Conservation (phyloP, 2,329 filamentous ascomycete genomes). For the Colletotrichum eleusines region DNA sequence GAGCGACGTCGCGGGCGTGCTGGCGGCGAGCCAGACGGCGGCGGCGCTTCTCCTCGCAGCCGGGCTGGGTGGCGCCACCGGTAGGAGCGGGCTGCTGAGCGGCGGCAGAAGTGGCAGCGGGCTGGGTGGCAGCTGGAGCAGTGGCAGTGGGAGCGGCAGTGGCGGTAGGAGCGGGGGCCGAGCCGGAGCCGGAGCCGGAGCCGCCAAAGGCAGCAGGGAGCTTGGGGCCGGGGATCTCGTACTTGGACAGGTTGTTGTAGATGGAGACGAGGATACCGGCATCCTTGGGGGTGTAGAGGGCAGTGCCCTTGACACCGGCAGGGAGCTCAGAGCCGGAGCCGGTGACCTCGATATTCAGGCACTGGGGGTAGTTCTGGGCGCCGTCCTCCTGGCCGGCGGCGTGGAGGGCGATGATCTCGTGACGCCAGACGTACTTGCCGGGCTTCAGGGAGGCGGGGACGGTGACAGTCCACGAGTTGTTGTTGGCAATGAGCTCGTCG, state of each 20-base stretch:
- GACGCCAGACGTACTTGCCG: constrained; percentile 67
- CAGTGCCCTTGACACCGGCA: constrained; percentile 50
- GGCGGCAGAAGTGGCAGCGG: background rate
- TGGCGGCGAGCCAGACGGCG: constrained; percentile 41
- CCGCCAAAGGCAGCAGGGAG: constrained; percentile 23
- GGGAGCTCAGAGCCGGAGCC: constrained; percentile 52
- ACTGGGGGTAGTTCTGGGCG: constrained; percentile 66
- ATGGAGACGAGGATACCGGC: constrained; percentile 53
- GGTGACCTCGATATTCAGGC: constrained; percentile 61
- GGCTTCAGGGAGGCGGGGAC: constrained; percentile 61
- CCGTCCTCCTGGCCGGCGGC: constrained; percentile 54
- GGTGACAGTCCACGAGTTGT: constrained; percentile 59
- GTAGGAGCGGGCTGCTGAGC: constrained; percentile 15
- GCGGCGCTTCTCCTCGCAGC: constrained; percentile 39
- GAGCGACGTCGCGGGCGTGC: constrained; percentile 40
- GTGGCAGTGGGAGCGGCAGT: constrained; percentile 45
- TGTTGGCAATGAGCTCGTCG: constrained; percentile 62
- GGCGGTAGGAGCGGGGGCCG: constrained; percentile 44
- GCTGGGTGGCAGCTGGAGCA: constrained; percentile 43
- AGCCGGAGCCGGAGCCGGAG: constrained; percentile 42
- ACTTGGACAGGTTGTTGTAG: constrained; percentile 47
- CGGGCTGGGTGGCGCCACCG: constrained; percentile 11
- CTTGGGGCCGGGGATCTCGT: constrained; percentile 51
- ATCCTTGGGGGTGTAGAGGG: constrained; percentile 52
- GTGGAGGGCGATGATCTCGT: constrained; percentile 69